Conservation (phyloP, 768 basidiomycete genomes). For the Boletus patriciae region DNA sequence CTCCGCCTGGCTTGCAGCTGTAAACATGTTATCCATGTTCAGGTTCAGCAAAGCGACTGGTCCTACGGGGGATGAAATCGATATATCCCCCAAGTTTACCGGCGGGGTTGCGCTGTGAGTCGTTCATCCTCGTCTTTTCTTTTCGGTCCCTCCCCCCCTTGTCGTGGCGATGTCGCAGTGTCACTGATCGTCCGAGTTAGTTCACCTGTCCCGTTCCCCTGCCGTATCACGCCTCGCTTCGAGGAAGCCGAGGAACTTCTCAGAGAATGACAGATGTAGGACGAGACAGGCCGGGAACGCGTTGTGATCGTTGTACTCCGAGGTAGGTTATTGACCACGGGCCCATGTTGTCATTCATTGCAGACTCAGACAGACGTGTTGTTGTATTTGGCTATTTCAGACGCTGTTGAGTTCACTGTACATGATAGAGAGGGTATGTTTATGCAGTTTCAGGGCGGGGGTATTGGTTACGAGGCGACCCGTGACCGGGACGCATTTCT, state of each 20-base stretch:
- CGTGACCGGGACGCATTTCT: too few relatives aligned
- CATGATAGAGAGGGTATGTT: too few relatives aligned
- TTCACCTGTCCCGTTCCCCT: slow-evolving; percentile 17
- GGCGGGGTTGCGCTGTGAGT: slow-evolving; percentile 19
- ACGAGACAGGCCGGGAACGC: background rate
- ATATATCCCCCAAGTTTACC: slow-evolving; percentile 21
- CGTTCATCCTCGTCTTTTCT: too few relatives aligned
- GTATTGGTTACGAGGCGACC: too few relatives aligned
- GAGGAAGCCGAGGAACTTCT: slow-evolving; percentile 6
- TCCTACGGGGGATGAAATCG: slow-evolving; percentile 22
- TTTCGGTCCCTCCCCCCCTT: background rate
- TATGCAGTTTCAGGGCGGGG: too few relatives aligned
- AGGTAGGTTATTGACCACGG: background rate
- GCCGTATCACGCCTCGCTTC: slow-evolving; percentile 21
- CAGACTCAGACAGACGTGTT: background rate
- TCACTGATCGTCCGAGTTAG: slow-evolving; percentile 1
- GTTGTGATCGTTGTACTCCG: background rate
- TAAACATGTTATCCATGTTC: slow-evolving; percentile 22
- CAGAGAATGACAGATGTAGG: background rate
- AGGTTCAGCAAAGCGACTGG: slow-evolving; percentile 23
- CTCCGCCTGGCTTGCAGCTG: slow-evolving; percentile 21
- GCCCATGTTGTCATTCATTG: background rate
- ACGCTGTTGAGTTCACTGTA: too few relatives aligned
- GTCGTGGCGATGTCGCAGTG: background rate
- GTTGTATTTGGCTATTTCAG: too few relatives aligned